Evolutionary conservation across 495 filamentous ascomycete genomes (phyloP).

Genomic region (Podospora fimiseda): DNA sequence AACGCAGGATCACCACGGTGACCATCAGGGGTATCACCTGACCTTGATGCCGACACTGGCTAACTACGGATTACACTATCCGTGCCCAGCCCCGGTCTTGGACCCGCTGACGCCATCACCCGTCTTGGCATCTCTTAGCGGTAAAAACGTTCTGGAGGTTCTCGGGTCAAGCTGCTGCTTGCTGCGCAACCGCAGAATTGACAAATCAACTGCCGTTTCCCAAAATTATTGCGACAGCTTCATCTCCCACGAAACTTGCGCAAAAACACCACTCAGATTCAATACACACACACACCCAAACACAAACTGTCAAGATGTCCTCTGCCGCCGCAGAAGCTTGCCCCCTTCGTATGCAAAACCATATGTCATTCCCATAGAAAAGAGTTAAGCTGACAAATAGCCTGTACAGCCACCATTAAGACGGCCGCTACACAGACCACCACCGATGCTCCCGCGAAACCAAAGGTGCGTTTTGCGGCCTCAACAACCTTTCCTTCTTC

Average conservation of each 20-base stretch:
- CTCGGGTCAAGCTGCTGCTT: not conserved
- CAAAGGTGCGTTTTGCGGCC: slow-evolving; percentile 33
- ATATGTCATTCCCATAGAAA: not conserved
- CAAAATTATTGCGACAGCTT: not conserved
- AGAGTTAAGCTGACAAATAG: not conserved
- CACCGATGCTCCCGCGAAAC: slow-evolving; percentile 33
- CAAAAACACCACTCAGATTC: not conserved
- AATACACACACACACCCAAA: not conserved
- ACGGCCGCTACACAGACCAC: slow-evolving; percentile 15
- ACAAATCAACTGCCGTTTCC: slow-evolving; percentile 24
- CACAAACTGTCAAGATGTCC: not conserved
- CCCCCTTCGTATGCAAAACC: not conserved
- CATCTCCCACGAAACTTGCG: not conserved
- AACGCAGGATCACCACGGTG: not conserved
- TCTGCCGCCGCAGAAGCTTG: not conserved
- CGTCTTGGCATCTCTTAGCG: slow-evolving; percentile 15
- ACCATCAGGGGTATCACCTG: not conserved
- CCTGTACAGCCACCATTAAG: slow-evolving; percentile 24
- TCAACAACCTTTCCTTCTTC: not conserved
- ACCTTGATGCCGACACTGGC: not conserved
- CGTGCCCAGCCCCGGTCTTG: not conserved
- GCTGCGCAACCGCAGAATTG: slow-evolving; percentile 14
- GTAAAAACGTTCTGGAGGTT: not conserved
- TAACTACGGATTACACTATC: no score
- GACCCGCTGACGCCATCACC: not conserved